A percentile compares a stretch with the other conserved stretches of the same genome.
Conservation (phyloP, 768 basidiomycete genomes). For the Suillus subalutaceus region DNA sequence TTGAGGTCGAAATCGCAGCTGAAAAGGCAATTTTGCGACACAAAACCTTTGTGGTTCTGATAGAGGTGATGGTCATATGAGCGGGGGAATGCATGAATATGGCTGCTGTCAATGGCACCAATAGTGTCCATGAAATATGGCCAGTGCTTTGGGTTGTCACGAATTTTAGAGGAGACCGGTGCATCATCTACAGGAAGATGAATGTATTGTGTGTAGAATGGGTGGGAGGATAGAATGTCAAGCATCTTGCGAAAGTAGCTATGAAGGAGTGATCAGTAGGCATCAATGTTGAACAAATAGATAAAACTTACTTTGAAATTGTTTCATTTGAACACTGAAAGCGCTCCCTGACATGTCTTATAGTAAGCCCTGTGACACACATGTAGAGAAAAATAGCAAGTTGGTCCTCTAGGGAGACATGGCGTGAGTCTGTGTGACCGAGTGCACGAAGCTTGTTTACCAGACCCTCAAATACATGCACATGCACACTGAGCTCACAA, state of each 20-base stretch:
- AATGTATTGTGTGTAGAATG: slow-evolving; percentile 25
- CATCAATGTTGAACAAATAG: background rate
- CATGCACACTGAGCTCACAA: slow-evolving; percentile 19
- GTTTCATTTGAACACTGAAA: slow-evolving; percentile 10
- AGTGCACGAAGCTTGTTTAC: background rate
- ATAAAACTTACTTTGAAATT: background rate
- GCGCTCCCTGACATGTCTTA: slow-evolving; percentile 10
- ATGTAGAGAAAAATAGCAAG: slow-evolving; percentile 40
- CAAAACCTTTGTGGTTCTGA: slow-evolving; percentile 18
- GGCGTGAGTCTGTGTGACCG: slow-evolving; percentile 14
- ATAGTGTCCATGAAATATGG: background rate
- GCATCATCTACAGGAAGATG: slow-evolving; percentile 17
- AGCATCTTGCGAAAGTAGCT: slow-evolving; percentile 27
- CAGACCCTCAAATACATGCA: background rate
- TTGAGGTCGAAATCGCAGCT: slow-evolving; percentile 19
- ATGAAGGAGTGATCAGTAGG: background rate
- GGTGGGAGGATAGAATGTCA: slow-evolving; percentile 23
- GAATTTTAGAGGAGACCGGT: background rate
- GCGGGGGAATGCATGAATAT: background rate
- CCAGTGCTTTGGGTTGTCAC: background rate
- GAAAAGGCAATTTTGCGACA: slow-evolving; percentile 22
- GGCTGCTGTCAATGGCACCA: background rate
- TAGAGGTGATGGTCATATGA: background rate
- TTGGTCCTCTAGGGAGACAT: slow-evolving; percentile 38
- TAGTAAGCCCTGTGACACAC: slow-evolving; percentile 14